Conservation (phyloP, 345 rosid genomes). For the Arabidopsis thaliana region DNA sequence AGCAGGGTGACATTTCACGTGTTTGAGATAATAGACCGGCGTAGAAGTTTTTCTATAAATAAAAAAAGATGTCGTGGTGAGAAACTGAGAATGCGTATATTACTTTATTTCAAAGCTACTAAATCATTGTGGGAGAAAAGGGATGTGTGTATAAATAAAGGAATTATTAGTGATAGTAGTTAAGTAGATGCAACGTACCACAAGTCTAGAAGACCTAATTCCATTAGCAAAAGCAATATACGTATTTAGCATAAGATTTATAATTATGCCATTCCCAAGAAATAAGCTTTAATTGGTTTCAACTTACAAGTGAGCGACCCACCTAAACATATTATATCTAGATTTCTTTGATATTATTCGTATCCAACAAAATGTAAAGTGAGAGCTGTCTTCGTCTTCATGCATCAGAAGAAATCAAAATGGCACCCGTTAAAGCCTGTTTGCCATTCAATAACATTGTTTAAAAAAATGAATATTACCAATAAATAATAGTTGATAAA, state of each 20-base stretch:
- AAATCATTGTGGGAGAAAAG: constrained; percentile 18
- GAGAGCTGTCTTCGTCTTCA: constrained; percentile 33
- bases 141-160: constrained; percentile 23
- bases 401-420: constrained; percentile 50
- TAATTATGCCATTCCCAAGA: constrained; percentile 10
- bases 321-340: constrained; percentile 37
- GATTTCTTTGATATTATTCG: constrained; percentile 39
- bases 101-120: constrained; percentile 14
- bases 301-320: constrained; percentile 40
- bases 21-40: not conserved
- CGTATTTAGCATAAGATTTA: constrained; percentile 35
- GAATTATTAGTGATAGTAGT: constrained; percentile 36
- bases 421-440: constrained; percentile 71
- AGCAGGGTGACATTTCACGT: constrained; percentile 21
- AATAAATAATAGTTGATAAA: not conserved
- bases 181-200: constrained; percentile 36
- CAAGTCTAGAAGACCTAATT: constrained; percentile 37
- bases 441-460: not conserved
- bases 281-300: constrained; percentile 25
- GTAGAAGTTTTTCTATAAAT: not conserved
- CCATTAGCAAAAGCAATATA: constrained; percentile 39
- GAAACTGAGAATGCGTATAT: not conserved
- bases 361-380: constrained; percentile 22
- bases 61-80: not conserved
- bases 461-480: not conserved